Evolutionary conservation across 2,329 filamentous ascomycete genomes (phyloP).

Genomic region (Zasmidium angulare): DNA sequence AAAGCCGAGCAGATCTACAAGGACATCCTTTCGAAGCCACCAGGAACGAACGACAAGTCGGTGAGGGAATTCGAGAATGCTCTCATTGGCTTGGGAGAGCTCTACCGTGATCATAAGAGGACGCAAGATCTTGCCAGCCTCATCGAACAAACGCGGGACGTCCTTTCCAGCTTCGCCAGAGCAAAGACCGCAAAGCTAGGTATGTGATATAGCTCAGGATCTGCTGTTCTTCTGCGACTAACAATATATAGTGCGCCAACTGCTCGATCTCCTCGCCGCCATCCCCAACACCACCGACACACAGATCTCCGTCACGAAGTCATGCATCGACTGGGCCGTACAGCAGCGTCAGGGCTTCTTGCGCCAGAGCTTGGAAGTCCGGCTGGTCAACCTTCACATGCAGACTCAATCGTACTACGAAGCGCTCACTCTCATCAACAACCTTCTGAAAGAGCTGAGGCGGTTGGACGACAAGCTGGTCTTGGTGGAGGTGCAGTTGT

Average conservation of each 20-base stretch:
- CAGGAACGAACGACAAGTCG: conserved; percentile 77
- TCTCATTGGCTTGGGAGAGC: conserved; percentile 82
- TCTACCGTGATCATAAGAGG: conserved; percentile 86
- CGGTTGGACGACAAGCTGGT: conserved; percentile 98
- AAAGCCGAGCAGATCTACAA: conserved; percentile 88
- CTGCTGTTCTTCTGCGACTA: not conserved
- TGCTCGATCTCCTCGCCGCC: conserved; percentile 90
- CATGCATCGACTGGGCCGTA: conserved; percentile 98
- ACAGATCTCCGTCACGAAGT: conserved; percentile 93
- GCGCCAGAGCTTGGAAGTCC: conserved; percentile 95
- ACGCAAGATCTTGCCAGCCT: conserved; percentile 83
- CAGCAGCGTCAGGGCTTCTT: conserved; percentile 93
- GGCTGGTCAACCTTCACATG: conserved; percentile 92
- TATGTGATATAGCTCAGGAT: conserved; percentile 50
- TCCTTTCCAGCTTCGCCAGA: conserved; percentile 95
- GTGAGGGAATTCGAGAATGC: conserved; percentile 90
- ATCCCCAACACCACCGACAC: conserved; percentile 94
- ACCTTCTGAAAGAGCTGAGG: conserved; percentile 92
- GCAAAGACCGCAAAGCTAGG: conserved; percentile 98
- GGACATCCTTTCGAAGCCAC: conserved; percentile 81
- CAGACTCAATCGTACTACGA: conserved; percentile 97
- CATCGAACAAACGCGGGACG: conserved; percentile 83
- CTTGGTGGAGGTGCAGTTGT: conserved; percentile 93
- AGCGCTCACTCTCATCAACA: conserved; percentile 93
- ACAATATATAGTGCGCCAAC: conserved; percentile 51